A percentile compares a stretch with the other conserved stretches of the same genome.
These are phyloP conservation scores for Epichloe aotearoae DNA, from an alignment of 2,329 filamentous ascomycete species.

Conservation along the genomic window DNA sequence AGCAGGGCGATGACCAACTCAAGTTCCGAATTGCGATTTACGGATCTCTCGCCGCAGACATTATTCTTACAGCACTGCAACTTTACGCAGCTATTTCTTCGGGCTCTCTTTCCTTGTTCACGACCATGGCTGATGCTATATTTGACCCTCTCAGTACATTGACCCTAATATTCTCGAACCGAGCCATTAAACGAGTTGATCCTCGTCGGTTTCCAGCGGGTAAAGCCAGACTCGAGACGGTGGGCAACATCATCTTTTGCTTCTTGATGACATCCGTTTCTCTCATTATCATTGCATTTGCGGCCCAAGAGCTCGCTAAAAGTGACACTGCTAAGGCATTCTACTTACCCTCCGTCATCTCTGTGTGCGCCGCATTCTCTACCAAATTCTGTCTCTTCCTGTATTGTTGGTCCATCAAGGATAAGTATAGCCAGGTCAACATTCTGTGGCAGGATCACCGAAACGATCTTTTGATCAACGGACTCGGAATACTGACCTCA, in stretches of 20 bases:
- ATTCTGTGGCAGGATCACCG: conserved; percentile 96
- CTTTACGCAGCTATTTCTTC: conserved; percentile 80
- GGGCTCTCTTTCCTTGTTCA: conserved; percentile 87
- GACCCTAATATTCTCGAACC: conserved; percentile 73
- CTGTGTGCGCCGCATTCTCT: conserved; percentile 68
- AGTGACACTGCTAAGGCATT: conserved; percentile 49
- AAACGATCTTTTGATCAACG: conserved; percentile 95
- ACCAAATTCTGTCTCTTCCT: conserved; percentile 77
- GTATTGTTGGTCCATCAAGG: conserved; percentile 83
- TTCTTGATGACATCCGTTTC: conserved; percentile 93
- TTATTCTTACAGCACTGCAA: conserved; percentile 67
- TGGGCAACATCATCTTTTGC: conserved; percentile 92
- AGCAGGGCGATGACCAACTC: conserved; percentile 69
- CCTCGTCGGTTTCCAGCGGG: conserved; percentile 77
- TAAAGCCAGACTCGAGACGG: conserved; percentile 87
- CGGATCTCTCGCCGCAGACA: conserved; percentile 65
- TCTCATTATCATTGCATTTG: conserved; percentile 83
- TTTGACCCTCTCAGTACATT: conserved; percentile 89
- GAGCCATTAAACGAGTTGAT: conserved; percentile 80
- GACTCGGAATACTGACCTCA: conserved; percentile 79
- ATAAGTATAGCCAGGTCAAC: conserved; percentile 81
- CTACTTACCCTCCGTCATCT: conserved; percentile 71
- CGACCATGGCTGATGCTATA: conserved; percentile 89
- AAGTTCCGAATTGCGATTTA: conserved; percentile 55
- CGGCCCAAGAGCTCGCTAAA: conserved; percentile 53